Base-by-base conservation (phyloP, 352 stramenopile species). In the Pythium monospermum region DNA sequence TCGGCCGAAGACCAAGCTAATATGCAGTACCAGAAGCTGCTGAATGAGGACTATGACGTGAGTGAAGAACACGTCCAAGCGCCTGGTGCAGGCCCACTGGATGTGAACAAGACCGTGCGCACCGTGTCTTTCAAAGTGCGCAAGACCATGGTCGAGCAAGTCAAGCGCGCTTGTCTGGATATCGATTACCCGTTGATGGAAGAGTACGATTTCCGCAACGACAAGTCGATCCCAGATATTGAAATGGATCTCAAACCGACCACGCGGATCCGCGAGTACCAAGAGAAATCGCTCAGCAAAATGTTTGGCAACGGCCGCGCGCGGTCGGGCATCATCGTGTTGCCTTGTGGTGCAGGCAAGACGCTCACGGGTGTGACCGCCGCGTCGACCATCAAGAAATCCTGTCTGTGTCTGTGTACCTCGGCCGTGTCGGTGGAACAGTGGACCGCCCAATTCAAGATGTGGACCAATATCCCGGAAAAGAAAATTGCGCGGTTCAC, bases 271-370 rank as follows among this genome's bases (percentile, higher is more conserved):
- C 91, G 97, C 25, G 81, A 97, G 40, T 99, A 99, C 76, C 97
- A 99, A 68, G 96, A 99, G 61, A 97, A 98, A 53, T 97, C 87
- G 19, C 81, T 99, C 16, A 97, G 91, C 50, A 99, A 99, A 59
- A 99, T 99, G 97, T 99, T 99, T 76, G 97, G 97, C 19, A 99
- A 99, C 69, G 96, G 97, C 7, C 92, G 97, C 33, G 96, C 96
- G 13, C 78, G 97, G 35, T 99, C 94, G n/a, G 97, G 97, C 15
- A 99, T 99, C 57, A 99, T 99, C 63, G 97, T 99, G 33, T 75
- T 99, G 32, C 97, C 97, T 0, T 99, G 97, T 69, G 96, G 97
- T 38, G 97, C 97, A 35, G 78, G 78, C 19, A 90, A 88, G 52
- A 91, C 80, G 26, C 71, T 88, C 15, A 91, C 82, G 5, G 66